Base-by-base conservation (phyloP, 441 rosid genomes). In the Theobroma grandiflorum region DNA sequence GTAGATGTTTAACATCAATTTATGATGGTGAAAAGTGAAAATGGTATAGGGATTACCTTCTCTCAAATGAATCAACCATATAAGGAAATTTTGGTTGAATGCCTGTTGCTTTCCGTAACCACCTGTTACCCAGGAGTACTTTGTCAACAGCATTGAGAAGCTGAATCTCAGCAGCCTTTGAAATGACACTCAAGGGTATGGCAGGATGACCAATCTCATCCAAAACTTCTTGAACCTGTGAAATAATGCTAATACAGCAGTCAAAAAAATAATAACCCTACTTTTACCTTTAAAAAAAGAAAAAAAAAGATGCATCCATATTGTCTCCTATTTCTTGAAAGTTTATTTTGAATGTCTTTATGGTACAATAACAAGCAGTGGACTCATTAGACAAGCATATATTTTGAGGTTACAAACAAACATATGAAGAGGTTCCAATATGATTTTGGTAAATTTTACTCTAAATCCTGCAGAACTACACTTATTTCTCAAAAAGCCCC, bases 21-120 rank as follows among this genome's bases (percentile, higher is more conserved):
- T 38, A 31, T 26, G 15, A 31, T 72, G 35, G 49, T 45, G 38
- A 35, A 26, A 8, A 57, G 63, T 65, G 9, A 47, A 72, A 83
- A 40, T 40, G 38, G 70, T 43, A 73, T 7, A n/a, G 16, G 47
- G 72, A 67, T 76, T 88, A 95, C 99, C 98, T 91, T 87, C 87
- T 92, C 88, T 97, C 98, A 84, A 97, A 97, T 26, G 98, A 94
- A 86, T 97, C 98, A 1, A 97, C 95, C 81, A 94, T 72, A 79
- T 97, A 97, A 35, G 98, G 98, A 85, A 92, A 92, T 82, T 92
- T 89, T 33, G 99, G 98, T 80, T 97, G 98, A 86, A 97, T 97
- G 64, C 99, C 98, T 14, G 95, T 89, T 38, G 94, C 95, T 88
- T 95, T 97, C 67, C 99, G 91, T 83, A 95, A 88, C 98, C 99